Base-by-base conservation (phyloP, 169 alveolate species). In the Blepharisma undulans region DNA sequence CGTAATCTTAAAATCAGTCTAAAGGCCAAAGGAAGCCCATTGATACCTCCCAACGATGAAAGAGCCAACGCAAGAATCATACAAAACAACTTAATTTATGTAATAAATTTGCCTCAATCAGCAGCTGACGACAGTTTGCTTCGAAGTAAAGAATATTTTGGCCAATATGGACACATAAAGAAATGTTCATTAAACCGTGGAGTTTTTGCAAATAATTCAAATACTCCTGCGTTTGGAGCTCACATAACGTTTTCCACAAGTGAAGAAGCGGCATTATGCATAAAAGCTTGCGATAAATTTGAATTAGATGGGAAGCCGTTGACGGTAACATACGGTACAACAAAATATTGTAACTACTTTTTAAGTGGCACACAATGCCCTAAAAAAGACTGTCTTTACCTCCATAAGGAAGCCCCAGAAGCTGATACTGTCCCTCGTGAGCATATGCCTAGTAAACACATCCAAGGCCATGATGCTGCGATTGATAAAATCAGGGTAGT, bases 281-380 rank as follows among this genome's bases (percentile, higher is more conserved):
- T 95, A 71, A 92, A 92, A 88, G 90, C 96, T 14, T 74, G 94
- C 16, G 96, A 95, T 90, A 88, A 90, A 76, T 91, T 87, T 25
- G 84, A 29, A 8, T 32, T 80, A 27, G 95, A 92, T 14, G 85
- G 92, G 12, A 48, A 90, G 34, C n/a, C 36, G 36, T 72, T 93
- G 14, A 71, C 92, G 59, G 92, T 89, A 16, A 90, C 94, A 25
- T 93, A 80, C 90, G 98, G 98, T n/a, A 93, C 97, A 7, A 95
- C 96, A 12, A 95, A 95, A 90, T 95, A 95, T 77, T 95, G 98
- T 88, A 92, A 93, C 33, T 92, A 92, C 81, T 95, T 95, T 91
- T 61, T 94, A 21, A 92, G 92, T 72, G 95, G 93, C 21, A 89
- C 86, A 29, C 92, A 87, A 60, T 95, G 98, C 89, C 72, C 79